phyloP scores from a whole-genome alignment of 1,284 basidiomycete species.

The Singerocomus inundabilis region DNA sequence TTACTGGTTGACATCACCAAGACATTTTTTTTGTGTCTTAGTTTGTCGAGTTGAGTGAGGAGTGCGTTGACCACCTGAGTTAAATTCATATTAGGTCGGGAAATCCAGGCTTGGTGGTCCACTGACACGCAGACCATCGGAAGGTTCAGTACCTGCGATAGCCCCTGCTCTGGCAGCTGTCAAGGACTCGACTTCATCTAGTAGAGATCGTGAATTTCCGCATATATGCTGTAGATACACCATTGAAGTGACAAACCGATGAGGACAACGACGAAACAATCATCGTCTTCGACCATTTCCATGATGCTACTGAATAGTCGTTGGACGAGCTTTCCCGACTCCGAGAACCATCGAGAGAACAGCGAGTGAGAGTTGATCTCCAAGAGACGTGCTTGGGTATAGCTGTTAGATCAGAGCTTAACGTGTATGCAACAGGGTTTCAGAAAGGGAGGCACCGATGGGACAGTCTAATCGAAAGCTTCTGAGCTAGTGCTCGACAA shows the following conservation, averaged over 20 bases:
- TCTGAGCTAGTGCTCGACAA: constrained; percentile 93
- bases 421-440: background rate
- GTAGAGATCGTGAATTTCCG: constrained; percentile 3
- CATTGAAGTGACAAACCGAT: constrained; percentile 63
- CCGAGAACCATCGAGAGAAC: constrained; percentile 97
- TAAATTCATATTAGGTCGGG: background rate
- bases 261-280: constrained; percentile 89
- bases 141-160: constrained; percentile 91
- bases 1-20: constrained; percentile 98
- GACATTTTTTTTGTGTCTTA: constrained; percentile 91
- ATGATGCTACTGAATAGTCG: constrained; percentile 87
- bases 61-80: constrained; percentile 94
- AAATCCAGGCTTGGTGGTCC: background rate
- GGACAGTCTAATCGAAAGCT: constrained; percentile 88
- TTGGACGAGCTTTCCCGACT: constrained; percentile 98
- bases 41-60: constrained; percentile 94
- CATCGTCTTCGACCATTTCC: constrained; percentile 87
- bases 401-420: constrained; percentile 47
- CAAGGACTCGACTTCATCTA: constrained; percentile 95
- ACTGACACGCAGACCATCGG: constrained; percentile 87
- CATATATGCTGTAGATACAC: background rate
- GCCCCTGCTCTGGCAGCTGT: constrained; percentile 94
- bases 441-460: constrained; percentile 53
- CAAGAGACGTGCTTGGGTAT: constrained; percentile 81
- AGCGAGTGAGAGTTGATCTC: constrained; percentile 98